phyloP scores from a whole-genome alignment of 2,329 filamentous ascomycete species.

The Fusarium domesticum region DNA sequence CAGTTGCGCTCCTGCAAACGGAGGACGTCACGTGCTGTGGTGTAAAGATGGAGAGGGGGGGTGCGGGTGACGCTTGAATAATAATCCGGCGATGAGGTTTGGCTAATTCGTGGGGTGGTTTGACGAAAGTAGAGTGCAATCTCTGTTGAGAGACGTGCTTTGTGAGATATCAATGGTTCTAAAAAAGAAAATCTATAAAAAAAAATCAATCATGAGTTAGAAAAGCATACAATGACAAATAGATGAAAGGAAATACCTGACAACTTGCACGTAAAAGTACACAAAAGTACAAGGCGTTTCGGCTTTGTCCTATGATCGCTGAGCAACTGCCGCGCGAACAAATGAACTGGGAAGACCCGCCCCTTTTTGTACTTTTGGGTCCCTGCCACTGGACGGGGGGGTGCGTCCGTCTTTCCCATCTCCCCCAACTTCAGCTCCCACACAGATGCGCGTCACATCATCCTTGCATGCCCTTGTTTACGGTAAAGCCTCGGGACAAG shows the following conservation, averaged over 20 bases:
- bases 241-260: not conserved
- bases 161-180: too few species aligned
- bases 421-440: constrained; percentile 1
- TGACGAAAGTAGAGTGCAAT: too few species aligned
- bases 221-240: not conserved
- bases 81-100: too few species aligned
- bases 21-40: not conserved
- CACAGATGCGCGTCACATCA: not conserved
- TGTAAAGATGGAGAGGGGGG: not conserved
- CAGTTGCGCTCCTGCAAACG: not conserved
- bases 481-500: too few species aligned
- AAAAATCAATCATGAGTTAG: too few species aligned
- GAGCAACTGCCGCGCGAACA: too few species aligned
- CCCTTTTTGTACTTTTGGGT: constrained; percentile 33
- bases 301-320: not conserved
- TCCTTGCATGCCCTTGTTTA: too few species aligned
- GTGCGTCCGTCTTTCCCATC: not conserved
- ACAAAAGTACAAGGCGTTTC: not conserved
- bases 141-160: too few species aligned
- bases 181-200: too few species aligned
- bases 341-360: constrained; percentile 32
- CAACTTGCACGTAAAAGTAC: not conserved
- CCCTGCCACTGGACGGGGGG: constrained; percentile 1
- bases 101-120: too few species aligned
- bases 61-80: not conserved